Evolutionary conservation across 108 stramenopile species (phyloP).

Genomic region (Epithemia pelagica): DNA sequence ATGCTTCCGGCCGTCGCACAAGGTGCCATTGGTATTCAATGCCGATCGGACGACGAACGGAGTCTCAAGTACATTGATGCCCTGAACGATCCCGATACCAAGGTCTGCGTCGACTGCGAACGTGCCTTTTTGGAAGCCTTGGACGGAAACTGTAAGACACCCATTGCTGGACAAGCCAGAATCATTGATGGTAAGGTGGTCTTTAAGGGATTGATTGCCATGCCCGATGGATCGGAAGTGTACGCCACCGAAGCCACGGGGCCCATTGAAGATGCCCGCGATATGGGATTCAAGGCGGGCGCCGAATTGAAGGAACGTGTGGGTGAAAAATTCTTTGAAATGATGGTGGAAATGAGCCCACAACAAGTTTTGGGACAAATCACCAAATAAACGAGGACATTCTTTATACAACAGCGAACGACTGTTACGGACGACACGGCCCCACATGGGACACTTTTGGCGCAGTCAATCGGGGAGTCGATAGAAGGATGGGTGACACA

Average conservation of each 20-base stretch:
- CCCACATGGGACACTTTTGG: not conserved
- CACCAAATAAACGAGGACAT: conserved; percentile 49
- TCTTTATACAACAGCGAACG: not conserved
- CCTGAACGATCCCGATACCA: conserved; percentile 89
- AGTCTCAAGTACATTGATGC: conserved; percentile 86
- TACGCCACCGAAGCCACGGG: conserved; percentile 73
- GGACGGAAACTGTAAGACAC: conserved; percentile 99
- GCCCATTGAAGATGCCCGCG: conserved; percentile 65
- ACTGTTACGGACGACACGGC: not conserved
- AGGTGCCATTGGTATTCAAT: conserved; percentile 99
- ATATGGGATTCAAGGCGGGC: conserved; percentile 80
- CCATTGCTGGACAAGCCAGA: conserved; percentile 97
- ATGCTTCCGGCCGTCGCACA: conserved; percentile 99
- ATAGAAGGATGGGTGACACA: not conserved
- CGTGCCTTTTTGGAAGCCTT: conserved; percentile 96
- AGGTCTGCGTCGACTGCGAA: conserved; percentile 96
- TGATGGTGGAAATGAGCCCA: conserved; percentile 93
- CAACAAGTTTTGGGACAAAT: conserved; percentile 90
- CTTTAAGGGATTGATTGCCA: conserved; percentile 89
- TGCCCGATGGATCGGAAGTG: conserved; percentile 85
- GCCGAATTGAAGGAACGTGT: conserved; percentile 83
- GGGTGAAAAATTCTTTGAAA: conserved; percentile 89
- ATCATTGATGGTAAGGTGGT: conserved; percentile 83
- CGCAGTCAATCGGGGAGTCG: not conserved
- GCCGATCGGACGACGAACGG: conserved; percentile 88